phyloP scores from a whole-genome alignment of 305 asterid genomes.

The Fraxinus sp. region DNA sequence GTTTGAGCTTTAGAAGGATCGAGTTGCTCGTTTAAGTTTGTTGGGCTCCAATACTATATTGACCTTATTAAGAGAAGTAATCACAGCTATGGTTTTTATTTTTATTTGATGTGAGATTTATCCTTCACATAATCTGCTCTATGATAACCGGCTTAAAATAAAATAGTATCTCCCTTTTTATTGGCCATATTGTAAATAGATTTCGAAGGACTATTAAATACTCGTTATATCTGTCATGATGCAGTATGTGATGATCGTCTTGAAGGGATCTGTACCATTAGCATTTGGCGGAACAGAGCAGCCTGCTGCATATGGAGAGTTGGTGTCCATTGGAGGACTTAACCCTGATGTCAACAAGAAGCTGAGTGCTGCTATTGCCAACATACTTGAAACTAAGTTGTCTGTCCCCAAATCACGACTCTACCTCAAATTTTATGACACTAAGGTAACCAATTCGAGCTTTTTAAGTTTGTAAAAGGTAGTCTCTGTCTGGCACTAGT shows the following conservation, averaged over 20 bases:
- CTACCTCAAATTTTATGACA: constrained; percentile 85
- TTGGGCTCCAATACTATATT: not conserved
- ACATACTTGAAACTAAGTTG: constrained; percentile 69
- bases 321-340: too few relatives aligned
- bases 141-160: not conserved
- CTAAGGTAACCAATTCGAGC: constrained; percentile 56
- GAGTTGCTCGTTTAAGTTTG: not conserved
- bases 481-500: constrained; percentile 25
- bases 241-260: constrained; percentile 40
- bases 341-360: constrained; percentile 71
- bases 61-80: not conserved
- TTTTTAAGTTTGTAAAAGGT: constrained; percentile 15
- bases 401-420: constrained; percentile 69
- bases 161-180: not conserved
- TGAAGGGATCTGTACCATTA: not conserved
- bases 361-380: constrained; percentile 9
- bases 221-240: constrained; percentile 17
- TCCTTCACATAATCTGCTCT: not conserved
- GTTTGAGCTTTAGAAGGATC: not conserved
- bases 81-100: not conserved
- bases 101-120: not conserved
- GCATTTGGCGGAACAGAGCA: too few relatives aligned
- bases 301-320: too few relatives aligned
- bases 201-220: constrained; percentile 10
- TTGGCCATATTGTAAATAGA: not conserved